These are phyloP conservation scores for Botrytis byssoidea DNA, from an alignment of 2,329 filamentous ascomycete genomes.

Conservation along the genomic window DNA sequence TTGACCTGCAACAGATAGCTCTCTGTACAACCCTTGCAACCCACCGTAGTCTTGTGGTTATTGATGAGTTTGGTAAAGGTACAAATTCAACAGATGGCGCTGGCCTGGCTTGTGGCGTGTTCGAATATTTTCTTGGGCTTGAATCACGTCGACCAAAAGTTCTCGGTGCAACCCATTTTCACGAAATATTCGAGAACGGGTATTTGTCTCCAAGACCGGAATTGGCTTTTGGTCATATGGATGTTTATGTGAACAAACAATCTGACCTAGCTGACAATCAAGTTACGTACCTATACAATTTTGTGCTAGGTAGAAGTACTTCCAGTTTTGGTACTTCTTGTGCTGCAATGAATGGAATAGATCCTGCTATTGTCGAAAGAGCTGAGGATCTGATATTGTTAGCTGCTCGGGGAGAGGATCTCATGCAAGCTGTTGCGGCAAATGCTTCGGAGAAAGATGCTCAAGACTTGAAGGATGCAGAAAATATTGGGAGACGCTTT, in stretches of 20 bases:
- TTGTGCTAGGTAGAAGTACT: conserved; percentile 64
- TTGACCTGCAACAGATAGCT: conserved; percentile 84
- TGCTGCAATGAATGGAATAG: conserved; percentile 82
- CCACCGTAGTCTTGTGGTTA: conserved; percentile 73
- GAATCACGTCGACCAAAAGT: conserved; percentile 53
- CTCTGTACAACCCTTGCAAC: conserved; percentile 75
- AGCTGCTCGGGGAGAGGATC: conserved; percentile 69
- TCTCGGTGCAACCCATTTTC: conserved; percentile 61
- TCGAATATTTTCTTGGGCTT: conserved; percentile 54
- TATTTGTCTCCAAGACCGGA: conserved; percentile 51
- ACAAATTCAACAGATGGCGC: conserved; percentile 58
- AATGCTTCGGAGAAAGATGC: conserved; percentile 63
- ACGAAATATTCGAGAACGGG: conserved; percentile 69
- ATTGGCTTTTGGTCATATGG: conserved; percentile 68
- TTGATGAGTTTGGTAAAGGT: conserved; percentile 84
- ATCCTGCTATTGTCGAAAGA: conserved; percentile 66
- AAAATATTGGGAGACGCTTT: conserved; percentile 58
- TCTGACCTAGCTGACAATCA: conserved; percentile 56
- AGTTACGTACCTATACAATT: conserved; percentile 72
- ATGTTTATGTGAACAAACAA: conserved; percentile 59
- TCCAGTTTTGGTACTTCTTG: conserved; percentile 86
- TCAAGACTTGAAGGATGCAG: conserved; percentile 65
- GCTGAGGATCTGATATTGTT: conserved; percentile 72
- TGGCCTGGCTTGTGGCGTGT: conserved; percentile 56
- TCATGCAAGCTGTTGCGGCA: conserved; percentile 66